Base-by-base conservation (phyloP, 2,329 filamentous ascomycete genomes). In the Nigrospora oryzae region DNA sequence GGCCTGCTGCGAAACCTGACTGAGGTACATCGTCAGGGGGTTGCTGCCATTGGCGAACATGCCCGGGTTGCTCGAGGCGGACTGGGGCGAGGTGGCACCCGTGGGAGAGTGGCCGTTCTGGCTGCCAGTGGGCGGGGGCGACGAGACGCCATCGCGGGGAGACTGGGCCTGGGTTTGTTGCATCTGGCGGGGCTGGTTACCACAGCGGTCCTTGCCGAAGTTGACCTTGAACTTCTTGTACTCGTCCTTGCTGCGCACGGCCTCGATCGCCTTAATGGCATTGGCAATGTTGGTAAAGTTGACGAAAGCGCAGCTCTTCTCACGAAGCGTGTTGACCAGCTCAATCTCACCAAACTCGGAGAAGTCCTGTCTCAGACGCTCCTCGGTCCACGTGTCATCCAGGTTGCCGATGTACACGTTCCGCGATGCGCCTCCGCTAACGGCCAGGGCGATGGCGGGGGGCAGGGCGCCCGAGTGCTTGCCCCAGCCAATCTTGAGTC, bases 281-380 rank as follows among this genome's bases (percentile, higher is more conserved):
- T 98, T 98, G 61, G 93, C 93, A 62, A 98, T 98, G 70, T 98
- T 98, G 62, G 93, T 98, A 65, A 98, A 98, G 71, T 98, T 98
- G 64, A 98, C 93, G 63, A 98, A 98, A 0, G 93, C 93, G 65
- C 93, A 98, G 71, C 90, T 96, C 82, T 98, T 98, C 74, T 98
- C 93, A 44, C 93, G 84, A 48, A 98, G 73, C 14, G 93, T 87
- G 68, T 98, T 98, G 51, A 98, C 89, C 51, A 98, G 74, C 69
- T 98, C 93, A 59, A 98, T 97, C 68, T 98, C 93, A 53, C 93
- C 93, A 58, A 88, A 97, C 63, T 97, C 91, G 32, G 90, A 87
- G 65, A 98, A 98, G 68, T 98, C 93, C 64, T 96, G 89, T 60
- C 90, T 83, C 55, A 98, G 73, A 47, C 91, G 86, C 55, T 98